Percentiles rank a stretch among this genome's conserved stretches.
These are phyloP conservation scores for Xylariomycetidae sp. DNA, from an alignment of 2,329 filamentous ascomycete genomes.

Conservation along the genomic window DNA sequence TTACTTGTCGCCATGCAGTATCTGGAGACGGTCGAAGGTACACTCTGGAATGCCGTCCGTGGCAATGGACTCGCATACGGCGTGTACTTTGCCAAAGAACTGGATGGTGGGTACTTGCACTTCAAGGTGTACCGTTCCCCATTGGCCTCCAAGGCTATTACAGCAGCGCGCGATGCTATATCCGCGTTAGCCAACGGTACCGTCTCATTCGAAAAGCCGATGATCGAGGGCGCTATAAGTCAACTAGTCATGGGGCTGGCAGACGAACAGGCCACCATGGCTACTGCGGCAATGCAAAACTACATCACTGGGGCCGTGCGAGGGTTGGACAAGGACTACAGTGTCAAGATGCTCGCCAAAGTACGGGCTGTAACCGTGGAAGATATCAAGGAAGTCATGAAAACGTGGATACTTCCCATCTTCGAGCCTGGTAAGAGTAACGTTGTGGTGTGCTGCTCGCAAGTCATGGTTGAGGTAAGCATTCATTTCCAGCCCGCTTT, in stretches of 20 bases:
- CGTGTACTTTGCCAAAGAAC: slow-evolving; percentile 68
- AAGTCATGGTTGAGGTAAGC: slow-evolving; percentile 75
- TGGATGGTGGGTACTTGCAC: slow-evolving; percentile 73
- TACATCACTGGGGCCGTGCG: slow-evolving; percentile 78
- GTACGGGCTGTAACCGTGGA: slow-evolving; percentile 71
- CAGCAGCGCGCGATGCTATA: slow-evolving; percentile 68
- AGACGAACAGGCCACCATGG: slow-evolving; percentile 82
- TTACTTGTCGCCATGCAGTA: slow-evolving; percentile 86
- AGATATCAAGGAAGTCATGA: slow-evolving; percentile 70
- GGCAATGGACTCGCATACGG: slow-evolving; percentile 93
- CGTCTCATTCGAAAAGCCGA: slow-evolving; percentile 67
- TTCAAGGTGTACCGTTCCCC: slow-evolving; percentile 89
- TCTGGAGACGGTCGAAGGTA: slow-evolving; percentile 88
- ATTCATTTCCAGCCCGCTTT: background rate
- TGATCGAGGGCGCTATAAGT: slow-evolving; percentile 85
- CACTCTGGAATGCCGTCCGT: slow-evolving; percentile 87
- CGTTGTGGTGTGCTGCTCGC: slow-evolving; percentile 81
- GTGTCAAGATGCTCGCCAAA: slow-evolving; percentile 66
- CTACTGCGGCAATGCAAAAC: slow-evolving; percentile 72
- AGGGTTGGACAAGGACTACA: slow-evolving; percentile 70
- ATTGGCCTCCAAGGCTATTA: slow-evolving; percentile 80
- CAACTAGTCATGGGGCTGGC: slow-evolving; percentile 82
- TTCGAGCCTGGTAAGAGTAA: slow-evolving; percentile 79
- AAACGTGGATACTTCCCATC: slow-evolving; percentile 67
- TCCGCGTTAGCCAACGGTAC: slow-evolving; percentile 66